phyloP scores from a whole-genome alignment of 1,139 yeast species.

The Debaryomycetaceae sp. region DNA sequence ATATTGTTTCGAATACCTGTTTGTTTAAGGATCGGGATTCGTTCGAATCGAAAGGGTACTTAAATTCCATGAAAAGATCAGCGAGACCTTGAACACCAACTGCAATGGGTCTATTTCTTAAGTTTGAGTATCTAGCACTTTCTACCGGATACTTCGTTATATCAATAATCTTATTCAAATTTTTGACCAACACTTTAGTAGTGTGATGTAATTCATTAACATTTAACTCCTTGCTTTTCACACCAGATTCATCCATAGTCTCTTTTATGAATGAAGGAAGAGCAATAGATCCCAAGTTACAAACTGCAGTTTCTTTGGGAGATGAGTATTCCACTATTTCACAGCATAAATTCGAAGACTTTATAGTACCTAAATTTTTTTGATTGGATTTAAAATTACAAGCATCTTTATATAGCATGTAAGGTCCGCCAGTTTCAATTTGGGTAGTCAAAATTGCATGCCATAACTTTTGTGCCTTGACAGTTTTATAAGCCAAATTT shows the following conservation, averaged over 20 bases:
- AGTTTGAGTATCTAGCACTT: slow-evolving; percentile 65
- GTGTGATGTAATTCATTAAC: slow-evolving; percentile 69
- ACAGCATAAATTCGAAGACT: slow-evolving; percentile 86
- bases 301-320: slow-evolving; percentile 87
- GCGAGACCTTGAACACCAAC: slow-evolving; percentile 91
- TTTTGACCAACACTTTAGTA: slow-evolving; percentile 69
- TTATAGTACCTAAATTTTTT: slow-evolving; percentile 81
- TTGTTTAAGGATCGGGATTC: slow-evolving; percentile 69
- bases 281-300: slow-evolving; percentile 86
- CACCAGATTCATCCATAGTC: slow-evolving; percentile 21
- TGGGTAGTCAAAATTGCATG: slow-evolving; percentile 83
- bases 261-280: slow-evolving; percentile 44
- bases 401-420: slow-evolving; percentile 86
- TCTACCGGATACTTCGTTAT: slow-evolving; percentile 75
- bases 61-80: slow-evolving; percentile 72
- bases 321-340: slow-evolving; percentile 87
- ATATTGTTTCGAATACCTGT: slow-evolving; percentile 85
- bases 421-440: slow-evolving; percentile 91
- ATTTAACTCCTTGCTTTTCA: slow-evolving; percentile 51
- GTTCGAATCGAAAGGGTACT: slow-evolving; percentile 76
- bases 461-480: slow-evolving; percentile 89
- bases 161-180: slow-evolving; percentile 76
- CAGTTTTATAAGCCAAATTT: slow-evolving; percentile 66
- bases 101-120: slow-evolving; percentile 82
- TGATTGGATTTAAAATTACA: slow-evolving; percentile 83